A percentile compares a stretch with the other conserved stretches of the same genome.
These are phyloP conservation scores for Rubia tinctorum DNA, from an alignment of 305 asterid species.

Conservation along the genomic window DNA sequence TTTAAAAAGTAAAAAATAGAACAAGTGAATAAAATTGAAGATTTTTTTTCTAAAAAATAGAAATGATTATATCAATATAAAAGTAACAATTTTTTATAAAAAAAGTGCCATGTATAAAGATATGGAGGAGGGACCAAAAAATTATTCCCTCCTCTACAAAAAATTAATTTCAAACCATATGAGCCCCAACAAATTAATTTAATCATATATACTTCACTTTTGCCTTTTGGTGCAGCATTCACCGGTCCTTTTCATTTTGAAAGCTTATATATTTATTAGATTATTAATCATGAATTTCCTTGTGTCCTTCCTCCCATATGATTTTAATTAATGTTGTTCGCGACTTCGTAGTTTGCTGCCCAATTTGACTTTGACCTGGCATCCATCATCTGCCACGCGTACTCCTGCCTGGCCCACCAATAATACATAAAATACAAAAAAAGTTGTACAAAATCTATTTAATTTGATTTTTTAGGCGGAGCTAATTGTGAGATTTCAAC, in stretches of 20 bases:
- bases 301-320: neutral
- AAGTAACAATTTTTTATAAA: no score
- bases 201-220: neutral
- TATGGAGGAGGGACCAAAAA: no score
- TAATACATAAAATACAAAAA: neutral
- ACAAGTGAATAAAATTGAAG: no score
- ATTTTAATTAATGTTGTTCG: neutral
- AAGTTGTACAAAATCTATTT: neutral
- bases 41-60: no score
- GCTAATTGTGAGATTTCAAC: neutral
- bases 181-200: no score
- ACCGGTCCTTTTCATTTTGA: neutral
- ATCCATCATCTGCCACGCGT: constrained; percentile 37
- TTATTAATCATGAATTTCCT: neutral
- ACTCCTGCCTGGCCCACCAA: neutral
- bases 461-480: neutral
- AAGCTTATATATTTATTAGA: neutral
- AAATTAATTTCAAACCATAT: no score
- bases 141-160: no score
- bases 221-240: neutral
- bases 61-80: no score
- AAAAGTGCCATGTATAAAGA: no score
- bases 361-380: constrained; percentile 24
- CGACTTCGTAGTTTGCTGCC: neutral
- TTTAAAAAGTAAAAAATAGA: no score